These are phyloP conservation scores for Kregervanrija delftensis DNA, from an alignment of 805 yeast genomes.

Conservation along the genomic window DNA sequence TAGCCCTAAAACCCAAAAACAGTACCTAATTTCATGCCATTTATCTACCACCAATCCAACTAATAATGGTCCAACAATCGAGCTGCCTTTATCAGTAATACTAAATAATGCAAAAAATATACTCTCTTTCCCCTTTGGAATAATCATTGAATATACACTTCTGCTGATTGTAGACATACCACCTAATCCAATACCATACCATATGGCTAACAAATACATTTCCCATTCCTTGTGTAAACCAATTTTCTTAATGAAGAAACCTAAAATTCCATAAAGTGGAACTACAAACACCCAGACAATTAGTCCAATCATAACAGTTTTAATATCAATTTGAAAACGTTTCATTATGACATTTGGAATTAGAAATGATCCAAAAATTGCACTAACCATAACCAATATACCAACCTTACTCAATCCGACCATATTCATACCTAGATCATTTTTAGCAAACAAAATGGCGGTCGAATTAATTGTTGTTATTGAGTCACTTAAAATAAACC, in stretches of 20 bases:
- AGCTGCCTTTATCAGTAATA: slow-evolving; percentile 76
- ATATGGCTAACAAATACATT: slow-evolving; percentile 59
- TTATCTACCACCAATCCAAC: slow-evolving; percentile 68
- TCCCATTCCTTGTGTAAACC: slow-evolving; percentile 62
- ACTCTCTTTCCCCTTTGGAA: slow-evolving; percentile 70
- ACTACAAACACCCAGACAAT: slow-evolving; percentile 58
- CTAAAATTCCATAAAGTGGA: slow-evolving; percentile 66
- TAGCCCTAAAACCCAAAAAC: slow-evolving; percentile 56
- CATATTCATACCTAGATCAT: slow-evolving; percentile 63
- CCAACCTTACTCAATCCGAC: slow-evolving; percentile 60
- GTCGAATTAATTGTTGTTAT: slow-evolving; percentile 74
- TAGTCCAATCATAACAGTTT: slow-evolving; percentile 42
- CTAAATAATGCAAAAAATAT: slow-evolving; percentile 70
- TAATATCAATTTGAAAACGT: slow-evolving; percentile 35
- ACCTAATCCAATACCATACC: slow-evolving; percentile 75
- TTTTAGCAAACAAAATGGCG: slow-evolving; percentile 68
- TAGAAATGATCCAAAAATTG: slow-evolving; percentile 57
- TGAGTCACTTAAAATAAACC: slow-evolving; percentile 75
- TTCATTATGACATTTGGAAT: slow-evolving; percentile 41
- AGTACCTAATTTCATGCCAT: slow-evolving; percentile 67
- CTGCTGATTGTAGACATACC: slow-evolving; percentile 66
- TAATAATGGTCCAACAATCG: slow-evolving; percentile 64
- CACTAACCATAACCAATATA: slow-evolving; percentile 57
- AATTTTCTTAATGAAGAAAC: slow-evolving; percentile 46
- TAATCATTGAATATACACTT: slow-evolving; percentile 58